Percentiles rank a stretch among this genome's conserved stretches.
Conservation (phyloP, 2,329 filamentous ascomycete genomes). For the Leptographium wingfieldii region DNA sequence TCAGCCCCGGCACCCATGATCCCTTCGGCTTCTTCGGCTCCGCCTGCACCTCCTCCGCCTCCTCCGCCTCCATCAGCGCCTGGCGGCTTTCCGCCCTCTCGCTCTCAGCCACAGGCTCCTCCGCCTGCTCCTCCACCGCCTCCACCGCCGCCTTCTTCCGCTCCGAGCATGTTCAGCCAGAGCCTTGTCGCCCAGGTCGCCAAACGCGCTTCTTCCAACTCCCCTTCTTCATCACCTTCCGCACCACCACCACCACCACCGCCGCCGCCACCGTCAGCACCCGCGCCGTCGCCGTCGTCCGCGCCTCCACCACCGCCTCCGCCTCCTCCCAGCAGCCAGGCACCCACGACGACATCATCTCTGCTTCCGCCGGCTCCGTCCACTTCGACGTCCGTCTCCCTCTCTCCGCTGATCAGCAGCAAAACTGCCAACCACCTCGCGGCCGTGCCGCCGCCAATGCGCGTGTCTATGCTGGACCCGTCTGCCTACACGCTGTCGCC, state of each 20-base stretch:
- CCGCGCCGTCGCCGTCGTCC: constrained; percentile 17
- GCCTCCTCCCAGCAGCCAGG: constrained; percentile 27
- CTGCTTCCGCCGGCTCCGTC: background rate
- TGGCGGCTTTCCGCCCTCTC: constrained; percentile 18
- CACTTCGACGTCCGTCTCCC: constrained; percentile 15
- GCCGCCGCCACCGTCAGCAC: constrained; percentile 4
- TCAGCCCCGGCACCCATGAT: constrained; percentile 26
- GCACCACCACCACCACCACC: constrained; percentile 23
- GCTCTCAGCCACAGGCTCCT: constrained; percentile 16
- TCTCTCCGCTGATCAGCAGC: constrained; percentile 21
- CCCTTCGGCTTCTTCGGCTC: constrained; percentile 21
- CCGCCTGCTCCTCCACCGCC: constrained; percentile 22
- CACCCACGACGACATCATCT: constrained; percentile 17
- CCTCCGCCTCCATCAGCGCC: constrained; percentile 24
- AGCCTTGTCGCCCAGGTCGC: constrained; percentile 28
- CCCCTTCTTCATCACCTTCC: constrained; percentile 23
- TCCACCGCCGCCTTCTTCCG: constrained; percentile 23
- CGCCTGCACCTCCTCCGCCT: constrained; percentile 23
- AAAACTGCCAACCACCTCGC: constrained; percentile 19
- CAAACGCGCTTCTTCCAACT: constrained; percentile 20
- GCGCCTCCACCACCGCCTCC: constrained; percentile 1
- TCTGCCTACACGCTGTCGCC: constrained; percentile 61
- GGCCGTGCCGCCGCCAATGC: constrained; percentile 26
- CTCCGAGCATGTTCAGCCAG: constrained; percentile 19
- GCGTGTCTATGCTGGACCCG: constrained; percentile 56